phyloP scores from a whole-genome alignment of 1,284 basidiomycete genomes.

The Microbotryum intermedium region DNA sequence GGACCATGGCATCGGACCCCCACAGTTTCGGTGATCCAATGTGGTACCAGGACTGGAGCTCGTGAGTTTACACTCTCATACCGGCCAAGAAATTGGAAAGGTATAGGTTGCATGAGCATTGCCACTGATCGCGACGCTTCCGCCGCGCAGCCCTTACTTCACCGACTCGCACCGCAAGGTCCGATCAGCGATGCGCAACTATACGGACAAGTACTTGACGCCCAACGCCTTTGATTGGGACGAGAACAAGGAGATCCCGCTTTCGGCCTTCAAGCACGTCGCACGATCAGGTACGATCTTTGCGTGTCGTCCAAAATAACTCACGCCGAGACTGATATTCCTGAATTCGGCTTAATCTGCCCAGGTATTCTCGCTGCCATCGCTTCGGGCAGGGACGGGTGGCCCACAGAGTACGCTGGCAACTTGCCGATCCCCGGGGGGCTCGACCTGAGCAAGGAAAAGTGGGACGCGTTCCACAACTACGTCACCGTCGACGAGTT shows the following conservation, averaged over 20 bases:
- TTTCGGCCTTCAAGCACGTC: constrained; percentile 34
- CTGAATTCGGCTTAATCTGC: neutral
- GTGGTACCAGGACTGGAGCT: constrained; percentile 39
- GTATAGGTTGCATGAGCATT: constrained; percentile 36
- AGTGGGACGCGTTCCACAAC: constrained; percentile 36
- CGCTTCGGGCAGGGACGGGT: constrained; percentile 13
- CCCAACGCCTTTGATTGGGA: constrained; percentile 31
- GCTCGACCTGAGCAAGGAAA: constrained; percentile 35
- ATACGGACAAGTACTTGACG: constrained; percentile 29
- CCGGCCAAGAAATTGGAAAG: too few relatives aligned
- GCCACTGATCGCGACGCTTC: constrained; percentile 15
- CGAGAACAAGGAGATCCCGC: constrained; percentile 27
- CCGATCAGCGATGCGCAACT: constrained; percentile 39
- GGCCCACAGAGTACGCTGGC: constrained; percentile 26
- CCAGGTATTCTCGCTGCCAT: constrained; percentile 23
- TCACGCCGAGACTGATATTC: too few relatives aligned
- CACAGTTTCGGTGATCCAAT: constrained; percentile 17
- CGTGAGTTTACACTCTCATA: too few relatives aligned
- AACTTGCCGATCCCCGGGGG: constrained; percentile 37
- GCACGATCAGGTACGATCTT: constrained; percentile 27
- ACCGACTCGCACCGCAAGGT: constrained; percentile 40
- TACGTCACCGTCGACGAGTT: constrained; percentile 25
- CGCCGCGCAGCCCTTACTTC: constrained; percentile 38
- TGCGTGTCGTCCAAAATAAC: too few relatives aligned
- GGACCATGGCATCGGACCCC: neutral